These are phyloP conservation scores for Lepidium aucheri DNA, from an alignment of 345 rosid species.

Conservation along the genomic window DNA sequence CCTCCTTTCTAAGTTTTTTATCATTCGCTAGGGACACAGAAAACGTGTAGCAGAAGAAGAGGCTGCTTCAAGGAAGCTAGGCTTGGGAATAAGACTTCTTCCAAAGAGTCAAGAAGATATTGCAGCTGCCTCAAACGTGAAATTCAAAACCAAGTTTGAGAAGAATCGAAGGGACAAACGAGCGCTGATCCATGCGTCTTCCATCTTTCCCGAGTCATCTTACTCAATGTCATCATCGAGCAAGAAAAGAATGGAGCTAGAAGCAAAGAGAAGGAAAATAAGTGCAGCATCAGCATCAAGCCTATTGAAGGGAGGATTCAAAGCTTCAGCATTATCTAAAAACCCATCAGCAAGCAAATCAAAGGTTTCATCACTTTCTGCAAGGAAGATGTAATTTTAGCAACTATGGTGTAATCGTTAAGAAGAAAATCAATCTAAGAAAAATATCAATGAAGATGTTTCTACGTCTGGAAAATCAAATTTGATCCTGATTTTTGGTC, in stretches of 20 bases:
- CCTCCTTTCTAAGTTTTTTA: not conserved
- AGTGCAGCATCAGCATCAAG: conserved; percentile 55
- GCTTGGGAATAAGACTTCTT: conserved; percentile 72
- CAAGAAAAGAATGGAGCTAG: conserved; percentile 56
- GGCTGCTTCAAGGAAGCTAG: conserved; percentile 54
- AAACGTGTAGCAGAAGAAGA: conserved; percentile 90
- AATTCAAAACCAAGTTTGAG: conserved; percentile 64
- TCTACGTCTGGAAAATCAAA: not conserved
- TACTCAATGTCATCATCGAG: conserved; percentile 27
- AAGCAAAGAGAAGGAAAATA: conserved; percentile 76
- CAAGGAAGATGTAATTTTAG: conserved; percentile 28
- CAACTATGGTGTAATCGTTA: not conserved
- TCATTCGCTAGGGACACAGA: conserved; percentile 48
- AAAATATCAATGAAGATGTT: not conserved
- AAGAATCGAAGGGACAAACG: conserved; percentile 71
- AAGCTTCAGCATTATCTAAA: conserved; percentile 58
- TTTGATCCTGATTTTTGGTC: not conserved
- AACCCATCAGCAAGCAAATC: conserved; percentile 23
- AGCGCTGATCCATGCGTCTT: conserved; percentile 56
- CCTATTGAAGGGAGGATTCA: conserved; percentile 54
- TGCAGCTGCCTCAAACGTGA: conserved; percentile 48
- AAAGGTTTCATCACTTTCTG: conserved; percentile 22
- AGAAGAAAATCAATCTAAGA: not conserved
- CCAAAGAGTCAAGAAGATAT: conserved; percentile 58
- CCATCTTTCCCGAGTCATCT: conserved; percentile 59